A percentile compares a stretch with the other conserved stretches of the same genome.
Conservation (phyloP, 164 flowering plant genomes). For the Magnolia kwangsiensis region DNA sequence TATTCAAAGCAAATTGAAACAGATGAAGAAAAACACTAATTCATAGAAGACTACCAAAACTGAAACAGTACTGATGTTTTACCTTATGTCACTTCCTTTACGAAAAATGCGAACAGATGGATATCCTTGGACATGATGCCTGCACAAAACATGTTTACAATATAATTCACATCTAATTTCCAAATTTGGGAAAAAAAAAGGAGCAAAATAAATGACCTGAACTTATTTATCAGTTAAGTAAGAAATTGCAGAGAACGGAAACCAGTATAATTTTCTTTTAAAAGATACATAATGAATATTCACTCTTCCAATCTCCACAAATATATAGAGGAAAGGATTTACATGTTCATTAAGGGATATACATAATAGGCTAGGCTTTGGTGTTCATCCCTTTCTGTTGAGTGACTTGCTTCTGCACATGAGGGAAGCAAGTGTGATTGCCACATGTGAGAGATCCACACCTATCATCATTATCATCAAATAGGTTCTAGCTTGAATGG, state of each 20-base stretch:
- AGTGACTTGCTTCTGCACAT: no score
- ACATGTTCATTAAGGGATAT: neutral
- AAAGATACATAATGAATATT: no score
- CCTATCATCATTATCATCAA: no score
- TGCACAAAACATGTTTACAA: slow-evolving; percentile 27
- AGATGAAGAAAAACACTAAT: no score
- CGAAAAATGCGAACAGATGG: slow-evolving; percentile 95
- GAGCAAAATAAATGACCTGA: neutral
- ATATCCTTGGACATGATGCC: slow-evolving; percentile 96
- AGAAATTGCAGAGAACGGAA: neutral
- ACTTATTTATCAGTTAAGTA: no score
- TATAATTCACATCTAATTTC: neutral
- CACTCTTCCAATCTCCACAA: no score
- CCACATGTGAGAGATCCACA: no score
- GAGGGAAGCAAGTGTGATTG: no score
- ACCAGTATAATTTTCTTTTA: neutral
- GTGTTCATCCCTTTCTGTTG: no score
- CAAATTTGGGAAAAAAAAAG: neutral
- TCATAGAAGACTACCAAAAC: neutral
- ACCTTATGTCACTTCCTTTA: slow-evolving; percentile 90
- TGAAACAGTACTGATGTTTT: neutral
- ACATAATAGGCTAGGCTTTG: no score
- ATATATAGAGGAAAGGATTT: neutral
- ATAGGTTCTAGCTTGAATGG: no score
- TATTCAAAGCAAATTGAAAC: no score